Evolutionary conservation across 2,329 filamentous ascomycete genomes (phyloP).

Genomic region (Alternaria triticimaculans): DNA sequence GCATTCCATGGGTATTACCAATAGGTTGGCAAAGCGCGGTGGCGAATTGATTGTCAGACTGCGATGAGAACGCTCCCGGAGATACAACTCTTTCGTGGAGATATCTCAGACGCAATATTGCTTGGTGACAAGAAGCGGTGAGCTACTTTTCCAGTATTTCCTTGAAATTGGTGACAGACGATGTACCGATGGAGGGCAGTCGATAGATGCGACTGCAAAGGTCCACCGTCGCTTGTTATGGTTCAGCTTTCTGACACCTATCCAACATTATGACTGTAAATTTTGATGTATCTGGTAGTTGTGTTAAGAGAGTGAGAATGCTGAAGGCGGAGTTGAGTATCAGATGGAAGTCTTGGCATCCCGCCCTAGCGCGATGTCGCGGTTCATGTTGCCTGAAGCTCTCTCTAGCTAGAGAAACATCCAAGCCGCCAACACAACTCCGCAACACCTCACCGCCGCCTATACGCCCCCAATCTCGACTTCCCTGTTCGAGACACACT

Average conservation of each 20-base stretch:
- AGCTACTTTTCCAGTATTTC: fast-evolving
- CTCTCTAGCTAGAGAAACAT: constrained; percentile 29
- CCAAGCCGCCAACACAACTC: constrained; percentile 22
- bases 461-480: background rate
- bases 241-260: fast-evolving
- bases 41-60: background rate
- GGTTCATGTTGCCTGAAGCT: constrained; percentile 40
- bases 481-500: background rate
- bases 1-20: background rate
- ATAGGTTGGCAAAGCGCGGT: background rate
- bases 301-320: background rate
- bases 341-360: constrained; percentile 25
- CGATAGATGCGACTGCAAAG: background rate
- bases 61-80: background rate
- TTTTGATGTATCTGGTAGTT: background rate
- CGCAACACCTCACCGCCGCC: constrained; percentile 1
- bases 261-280: no score
- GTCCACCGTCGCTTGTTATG: fast-evolving
- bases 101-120: background rate
- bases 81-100: fast-evolving
- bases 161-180: background rate
- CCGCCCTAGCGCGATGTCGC: constrained; percentile 24
- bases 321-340: background rate
- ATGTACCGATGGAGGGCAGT: background rate
- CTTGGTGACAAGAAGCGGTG: background rate